A percentile compares a stretch with the other conserved stretches of the same genome.
These are phyloP conservation scores for Pythium vanterpoolii DNA, from an alignment of 352 stramenopile genomes.

Conservation along the genomic window DNA sequence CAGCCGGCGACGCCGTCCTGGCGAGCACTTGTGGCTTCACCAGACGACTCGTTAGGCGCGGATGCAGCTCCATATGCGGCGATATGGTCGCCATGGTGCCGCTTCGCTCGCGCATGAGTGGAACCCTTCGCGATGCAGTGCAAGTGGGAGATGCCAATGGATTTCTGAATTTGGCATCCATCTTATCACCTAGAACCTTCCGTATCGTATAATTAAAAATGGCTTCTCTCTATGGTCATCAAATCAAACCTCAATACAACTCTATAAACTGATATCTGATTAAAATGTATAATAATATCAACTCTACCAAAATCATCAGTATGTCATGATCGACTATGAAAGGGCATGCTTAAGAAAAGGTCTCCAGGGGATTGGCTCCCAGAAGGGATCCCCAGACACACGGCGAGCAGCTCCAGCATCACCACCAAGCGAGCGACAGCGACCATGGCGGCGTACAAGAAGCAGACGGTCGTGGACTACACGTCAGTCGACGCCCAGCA, in stretches of 20 bases:
- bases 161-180: conserved; percentile 8
- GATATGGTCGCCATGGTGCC: not conserved
- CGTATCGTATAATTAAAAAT: not conserved
- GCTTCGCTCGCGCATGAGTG: not conserved
- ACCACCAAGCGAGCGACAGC: conserved; percentile 9
- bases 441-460: conserved; percentile 61
- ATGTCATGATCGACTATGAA: not conserved
- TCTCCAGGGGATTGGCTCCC: conserved; percentile 28
- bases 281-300: not conserved
- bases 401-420: conserved; percentile 1
- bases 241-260: not conserved
- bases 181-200: conserved; percentile 16
- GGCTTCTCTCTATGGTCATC: no score
- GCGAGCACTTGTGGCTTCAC: conserved; percentile 12
- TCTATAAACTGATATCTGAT: not conserved
- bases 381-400: conserved; percentile 3
- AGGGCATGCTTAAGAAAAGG: conserved; percentile 3
- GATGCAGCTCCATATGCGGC: not conserved
- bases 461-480: conserved; percentile 67
- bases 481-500: conserved; percentile 34
- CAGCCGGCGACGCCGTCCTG: not conserved
- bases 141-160: not conserved
- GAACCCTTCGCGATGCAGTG: not conserved
- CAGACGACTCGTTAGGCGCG: conserved; percentile 7
- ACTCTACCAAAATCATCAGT: not conserved